A percentile compares a stretch with the other conserved stretches of the same genome.
phyloP scores from a whole-genome alignment of 2,329 filamentous ascomycete species.

The Chalaropsis ovoidea region DNA sequence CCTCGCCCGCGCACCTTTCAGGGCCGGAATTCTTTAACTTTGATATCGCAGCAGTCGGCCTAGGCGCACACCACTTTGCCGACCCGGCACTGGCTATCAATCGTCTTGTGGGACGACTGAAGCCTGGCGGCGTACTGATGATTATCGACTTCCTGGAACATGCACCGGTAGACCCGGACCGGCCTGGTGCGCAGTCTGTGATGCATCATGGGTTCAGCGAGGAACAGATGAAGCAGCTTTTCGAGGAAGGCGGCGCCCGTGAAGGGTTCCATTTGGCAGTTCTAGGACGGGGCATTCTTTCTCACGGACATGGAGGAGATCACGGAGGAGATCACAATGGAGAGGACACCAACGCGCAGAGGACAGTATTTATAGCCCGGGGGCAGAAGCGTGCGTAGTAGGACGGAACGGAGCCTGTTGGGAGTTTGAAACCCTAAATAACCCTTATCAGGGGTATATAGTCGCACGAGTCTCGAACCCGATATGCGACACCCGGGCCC shows the following conservation, averaged over 20 bases:
- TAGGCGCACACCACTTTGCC: constrained; percentile 58
- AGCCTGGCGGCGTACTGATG: constrained; percentile 55
- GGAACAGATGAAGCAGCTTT: constrained; percentile 49
- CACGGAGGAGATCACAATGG: too few relatives aligned
- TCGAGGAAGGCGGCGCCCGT: constrained; percentile 51
- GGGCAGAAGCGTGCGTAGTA: constrained; percentile 26
- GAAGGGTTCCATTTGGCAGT: constrained; percentile 48
- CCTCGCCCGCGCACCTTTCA: constrained; percentile 46
- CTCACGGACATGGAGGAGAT: constrained; percentile 32
- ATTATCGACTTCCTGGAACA: constrained; percentile 59
- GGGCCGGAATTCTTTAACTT: constrained; percentile 56
- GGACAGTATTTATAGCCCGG: constrained; percentile 34
- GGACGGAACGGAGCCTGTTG: background rate
- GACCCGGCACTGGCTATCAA: constrained; percentile 51
- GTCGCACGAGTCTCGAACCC: background rate
- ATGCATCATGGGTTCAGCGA: constrained; percentile 57
- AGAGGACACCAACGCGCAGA: constrained; percentile 33
- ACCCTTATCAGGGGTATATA: background rate
- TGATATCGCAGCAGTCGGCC: constrained; percentile 54
- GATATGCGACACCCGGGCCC: background rate
- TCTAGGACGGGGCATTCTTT: constrained; percentile 42
- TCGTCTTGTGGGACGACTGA: constrained; percentile 51
- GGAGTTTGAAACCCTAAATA: background rate
- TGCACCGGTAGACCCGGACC: constrained; percentile 29
- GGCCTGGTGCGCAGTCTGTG: constrained; percentile 33